Base-by-base conservation (phyloP, 2,329 filamentous ascomycete species). In the Fonsecaea pedrosoi region DNA sequence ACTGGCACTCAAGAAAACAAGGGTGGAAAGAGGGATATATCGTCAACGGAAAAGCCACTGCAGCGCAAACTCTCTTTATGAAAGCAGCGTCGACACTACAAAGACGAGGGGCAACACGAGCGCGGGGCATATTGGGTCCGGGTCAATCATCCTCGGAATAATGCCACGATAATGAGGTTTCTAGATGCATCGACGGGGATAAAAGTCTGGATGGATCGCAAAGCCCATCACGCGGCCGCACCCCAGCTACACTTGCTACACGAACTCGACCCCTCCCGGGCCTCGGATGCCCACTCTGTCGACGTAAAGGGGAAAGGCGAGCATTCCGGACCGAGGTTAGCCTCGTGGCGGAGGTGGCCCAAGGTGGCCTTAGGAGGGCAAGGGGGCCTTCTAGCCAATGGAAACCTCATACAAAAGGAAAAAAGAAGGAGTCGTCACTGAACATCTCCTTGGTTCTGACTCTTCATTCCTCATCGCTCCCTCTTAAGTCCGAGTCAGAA, bases 261-360 rank as follows among this genome's bases (percentile, higher is more conserved):
- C 30, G 4, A 32, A 32, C 30, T 32, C 30, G 4, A 4, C 30
- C 4, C 30, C 30, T 6, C 30, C 30, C 4, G 30, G 2, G 30
- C 30, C 45, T 50, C 45, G 45, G 45, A 50, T 50, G 45, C 8
- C 15, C 7, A 25, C 21, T 50, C 10, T 4, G 30, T 32, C 30
- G 30, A 32, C 30, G 4, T 32, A 32, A 32, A 32, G 4, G 30
- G 5, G 15, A 45, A 18, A 12, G 2, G 25, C 18, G 5, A 48
- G 21, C 42, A 9, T 50, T 50, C 18, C 45, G 25, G 45, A 25
- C 45, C 45, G 45, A 50, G 45, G 45, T 50, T 50, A 50, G 45
- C 15, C 8, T 10, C 45, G 15, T 50, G 45, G 9, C 7, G 5
- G 45, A 50, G 21, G 8, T 1, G 10, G 45, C 9, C 18, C 45